Percentiles rank a stretch among this genome's conserved stretches.
These are phyloP conservation scores for Jatropha curcas DNA, from an alignment of 345 rosid genomes.

Conservation along the genomic window DNA sequence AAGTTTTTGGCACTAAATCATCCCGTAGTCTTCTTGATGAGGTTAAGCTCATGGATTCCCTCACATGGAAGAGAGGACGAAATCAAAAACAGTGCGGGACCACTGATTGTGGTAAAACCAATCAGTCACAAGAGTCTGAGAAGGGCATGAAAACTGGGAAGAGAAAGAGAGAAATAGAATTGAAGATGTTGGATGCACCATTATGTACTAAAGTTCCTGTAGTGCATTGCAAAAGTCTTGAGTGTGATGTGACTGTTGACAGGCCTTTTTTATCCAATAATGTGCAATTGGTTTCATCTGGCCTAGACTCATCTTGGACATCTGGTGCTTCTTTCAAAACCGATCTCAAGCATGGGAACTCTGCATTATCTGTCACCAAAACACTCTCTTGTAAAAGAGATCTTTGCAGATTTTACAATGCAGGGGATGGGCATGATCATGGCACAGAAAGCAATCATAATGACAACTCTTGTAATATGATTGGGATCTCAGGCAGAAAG, in stretches of 20 bases:
- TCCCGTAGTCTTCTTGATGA: constrained; percentile 53
- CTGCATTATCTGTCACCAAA: constrained; percentile 24
- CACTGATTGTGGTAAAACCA: constrained; percentile 27
- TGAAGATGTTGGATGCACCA: constrained; percentile 24
- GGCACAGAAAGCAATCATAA: constrained; percentile 6
- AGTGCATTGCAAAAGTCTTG: constrained; percentile 4
- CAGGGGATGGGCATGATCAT: constrained; percentile 12
- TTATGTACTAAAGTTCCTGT: constrained; percentile 11
- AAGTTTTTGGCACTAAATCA: constrained; percentile 23
- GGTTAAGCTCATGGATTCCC: constrained; percentile 48
- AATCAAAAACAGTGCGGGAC: constrained; percentile 19
- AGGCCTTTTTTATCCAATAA: constrained; percentile 26
- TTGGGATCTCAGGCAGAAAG: constrained; percentile 25
- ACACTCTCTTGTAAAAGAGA: constrained; percentile 34
- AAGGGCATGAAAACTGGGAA: constrained; percentile 34
- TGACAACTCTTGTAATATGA: constrained; percentile 9
- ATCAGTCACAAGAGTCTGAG: constrained; percentile 18
- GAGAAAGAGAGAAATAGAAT: constrained; percentile 34
- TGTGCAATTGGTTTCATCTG: constrained; percentile 21
- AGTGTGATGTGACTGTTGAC: constrained; percentile 7
- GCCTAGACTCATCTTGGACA: constrained; percentile 10
- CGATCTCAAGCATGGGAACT: constrained; percentile 17
- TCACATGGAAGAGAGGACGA: constrained; percentile 44
- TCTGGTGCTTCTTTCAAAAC: constrained; percentile 16
- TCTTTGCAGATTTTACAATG: constrained; percentile 18